A percentile compares a stretch with the other conserved stretches of the same genome.
Evolutionary conservation across 371 early-diverging fungal species (phyloP).

Genomic region (Capillidium rhysosporum): DNA sequence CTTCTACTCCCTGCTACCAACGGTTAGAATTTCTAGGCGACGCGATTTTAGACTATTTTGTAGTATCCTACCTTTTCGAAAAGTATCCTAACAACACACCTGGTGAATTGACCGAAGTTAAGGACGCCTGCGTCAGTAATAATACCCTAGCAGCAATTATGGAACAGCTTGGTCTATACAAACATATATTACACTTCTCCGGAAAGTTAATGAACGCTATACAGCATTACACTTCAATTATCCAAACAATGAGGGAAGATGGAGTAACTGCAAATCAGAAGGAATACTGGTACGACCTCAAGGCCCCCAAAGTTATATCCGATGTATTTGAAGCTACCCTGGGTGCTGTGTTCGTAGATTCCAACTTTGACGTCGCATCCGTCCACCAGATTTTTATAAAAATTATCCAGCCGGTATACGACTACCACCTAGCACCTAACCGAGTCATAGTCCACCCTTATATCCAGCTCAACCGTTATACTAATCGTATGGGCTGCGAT

Average conservation of each 20-base stretch:
- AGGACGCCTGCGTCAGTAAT: constrained; percentile 77
- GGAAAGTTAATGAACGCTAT: constrained; percentile 24
- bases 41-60: constrained; percentile 66
- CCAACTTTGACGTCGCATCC: constrained; percentile 36
- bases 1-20: constrained; percentile 51
- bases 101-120: constrained; percentile 45
- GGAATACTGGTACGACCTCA: constrained; percentile 48
- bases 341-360: constrained; percentile 79
- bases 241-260: constrained; percentile 19
- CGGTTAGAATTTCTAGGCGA: constrained; percentile 93
- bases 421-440: constrained; percentile 27
- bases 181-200: constrained; percentile 42
- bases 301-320: constrained; percentile 67
- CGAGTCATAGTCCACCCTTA: constrained; percentile 28
- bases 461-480: constrained; percentile 15
- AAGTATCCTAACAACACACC: constrained; percentile 34
- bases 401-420: constrained; percentile 26
- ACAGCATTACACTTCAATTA: constrained; percentile 16
- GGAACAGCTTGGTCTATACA: constrained; percentile 32
- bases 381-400: constrained; percentile 23
- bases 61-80: constrained; percentile 46
- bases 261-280: constrained; percentile 13
- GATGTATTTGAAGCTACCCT: constrained; percentile 76
- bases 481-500: constrained; percentile 25
- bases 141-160: constrained; percentile 57